Base-by-base conservation (phyloP, 345 rosid genomes). In the Aquilaria sinensis region DNA sequence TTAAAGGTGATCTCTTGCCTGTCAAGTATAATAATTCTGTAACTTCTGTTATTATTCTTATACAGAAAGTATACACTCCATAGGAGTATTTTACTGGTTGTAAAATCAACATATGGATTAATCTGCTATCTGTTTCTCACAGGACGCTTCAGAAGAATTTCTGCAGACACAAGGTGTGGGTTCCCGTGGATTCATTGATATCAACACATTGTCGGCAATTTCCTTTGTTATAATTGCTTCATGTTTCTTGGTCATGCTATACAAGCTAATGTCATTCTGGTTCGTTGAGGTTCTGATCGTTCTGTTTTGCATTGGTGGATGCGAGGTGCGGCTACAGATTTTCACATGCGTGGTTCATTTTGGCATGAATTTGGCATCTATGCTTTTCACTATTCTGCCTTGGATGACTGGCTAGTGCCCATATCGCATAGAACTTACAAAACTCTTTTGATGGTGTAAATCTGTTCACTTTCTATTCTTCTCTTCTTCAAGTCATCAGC, bases 201-300 rank as follows among this genome's bases (percentile, higher is more conserved):
- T 91, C 85, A 91, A 80, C 69, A 81, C 69, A 43, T 63, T 69
- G 30, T 86, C 93, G 47, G 96, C 97, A 51, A 66, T 84, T 63
- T 75, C 84, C 72, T 91, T 88, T 80, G 85, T 91, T 52, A 91
- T 86, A 78, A 61, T 84, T 74, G 97, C 97, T 72, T 91, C 97
- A 2, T 81, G 91, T 64, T 88, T 91, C 83, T 79, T 91, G 77
- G 70, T 88, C 74, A 85, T 88, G 97, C 96, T 91, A 56, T 91
- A 91, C 86, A 88, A 85, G 72, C 79, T 85, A 56, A 91, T 91
- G 97, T 88, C 97, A 45, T 73, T 55, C 81, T 85, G 93, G 97
- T 91, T 91, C 65, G 76, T 88, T 43, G 96, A 88, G 79, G 81
- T 88, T 57, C 79, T 91, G 86, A 93, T 88, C 67, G 93, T 84